Evolutionary conservation across 139 green algal genomes (phyloP).

Genomic region (Auxenochlorella protothecoides): DNA sequence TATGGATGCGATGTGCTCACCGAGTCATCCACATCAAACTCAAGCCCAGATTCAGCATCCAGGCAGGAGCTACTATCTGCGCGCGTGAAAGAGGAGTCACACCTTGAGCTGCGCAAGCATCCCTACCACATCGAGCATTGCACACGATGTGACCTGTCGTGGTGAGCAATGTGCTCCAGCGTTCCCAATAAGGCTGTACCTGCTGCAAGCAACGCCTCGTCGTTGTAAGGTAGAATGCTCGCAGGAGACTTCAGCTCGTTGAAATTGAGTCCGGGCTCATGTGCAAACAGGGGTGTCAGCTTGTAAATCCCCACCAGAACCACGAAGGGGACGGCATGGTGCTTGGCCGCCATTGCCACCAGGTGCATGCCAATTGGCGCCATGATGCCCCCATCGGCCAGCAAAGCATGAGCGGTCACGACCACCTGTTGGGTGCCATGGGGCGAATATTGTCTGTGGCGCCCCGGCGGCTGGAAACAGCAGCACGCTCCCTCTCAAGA

Average conservation of each 20-base stretch:
- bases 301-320: slow-evolving; percentile 90
- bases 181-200: too few species aligned
- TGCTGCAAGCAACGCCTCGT: slow-evolving; percentile 6
- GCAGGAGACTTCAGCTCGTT: slow-evolving; percentile 49
- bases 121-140: neutral
- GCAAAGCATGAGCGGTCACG: slow-evolving; percentile 75
- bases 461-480: too few species aligned
- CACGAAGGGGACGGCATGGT: slow-evolving; percentile 86
- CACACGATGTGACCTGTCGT: neutral
- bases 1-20: slow-evolving; percentile 4
- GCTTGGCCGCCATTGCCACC: slow-evolving; percentile 74
- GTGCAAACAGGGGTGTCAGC: slow-evolving; percentile 83
- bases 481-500: too few species aligned
- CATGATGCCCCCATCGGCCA: slow-evolving; percentile 91
- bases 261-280: slow-evolving; percentile 72
- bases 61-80: too few species aligned
- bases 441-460: too few species aligned
- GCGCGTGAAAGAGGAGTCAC: too few species aligned
- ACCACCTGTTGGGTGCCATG: slow-evolving; percentile 55
- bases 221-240: slow-evolving; percentile 16
- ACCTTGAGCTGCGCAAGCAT: neutral
- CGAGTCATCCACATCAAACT: too few species aligned
- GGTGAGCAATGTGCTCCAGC: too few species aligned
- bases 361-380: slow-evolving; percentile 61
- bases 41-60: too few species aligned